Evolutionary conservation across 2,329 filamentous ascomycete species (phyloP).

Genomic region (Dryadomyces quercivorus): DNA sequence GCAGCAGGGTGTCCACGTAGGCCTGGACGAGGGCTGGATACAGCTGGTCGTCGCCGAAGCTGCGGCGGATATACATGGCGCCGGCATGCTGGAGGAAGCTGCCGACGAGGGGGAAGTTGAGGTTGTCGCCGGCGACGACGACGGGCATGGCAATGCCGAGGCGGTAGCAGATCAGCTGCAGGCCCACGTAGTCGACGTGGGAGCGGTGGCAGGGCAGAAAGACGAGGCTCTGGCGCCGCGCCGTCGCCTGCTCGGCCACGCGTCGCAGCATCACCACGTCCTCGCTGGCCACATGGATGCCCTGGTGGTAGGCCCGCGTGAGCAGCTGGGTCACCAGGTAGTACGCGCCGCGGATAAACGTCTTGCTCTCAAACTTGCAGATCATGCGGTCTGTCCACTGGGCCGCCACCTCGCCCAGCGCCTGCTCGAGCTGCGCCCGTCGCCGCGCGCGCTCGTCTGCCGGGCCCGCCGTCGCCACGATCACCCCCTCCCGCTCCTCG

Average conservation of each 20-base stretch:
- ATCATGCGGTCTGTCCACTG: slow-evolving; percentile 92
- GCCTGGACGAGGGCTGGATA: slow-evolving; percentile 91
- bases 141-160: slow-evolving; percentile 80
- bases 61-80: slow-evolving; percentile 89
- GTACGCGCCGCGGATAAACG: slow-evolving; percentile 85
- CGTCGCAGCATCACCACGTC: slow-evolving; percentile 74
- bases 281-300: slow-evolving; percentile 90
- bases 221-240: slow-evolving; percentile 88
- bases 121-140: slow-evolving; percentile 88
- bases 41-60: slow-evolving; percentile 82
- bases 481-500: slow-evolving; percentile 57
- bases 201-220: slow-evolving; percentile 92
- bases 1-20: slow-evolving; percentile 85
- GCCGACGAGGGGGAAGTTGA: slow-evolving; percentile 87
- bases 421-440: slow-evolving; percentile 54
- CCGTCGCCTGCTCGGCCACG: slow-evolving; percentile 70
- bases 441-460: slow-evolving; percentile 40
- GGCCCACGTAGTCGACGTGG: slow-evolving; percentile 89
- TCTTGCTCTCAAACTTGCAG: slow-evolving; percentile 94
- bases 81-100: slow-evolving; percentile 90
- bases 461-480: slow-evolving; percentile 5
- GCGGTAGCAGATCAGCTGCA: slow-evolving; percentile 92
- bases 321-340: slow-evolving; percentile 80
- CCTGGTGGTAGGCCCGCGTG: slow-evolving; percentile 89
- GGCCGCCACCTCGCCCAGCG: slow-evolving; percentile 69